Percentiles rank a stretch among this genome's conserved stretches.
phyloP scores from a whole-genome alignment of 2,329 filamentous ascomycete genomes.

The Penicillium freii region DNA sequence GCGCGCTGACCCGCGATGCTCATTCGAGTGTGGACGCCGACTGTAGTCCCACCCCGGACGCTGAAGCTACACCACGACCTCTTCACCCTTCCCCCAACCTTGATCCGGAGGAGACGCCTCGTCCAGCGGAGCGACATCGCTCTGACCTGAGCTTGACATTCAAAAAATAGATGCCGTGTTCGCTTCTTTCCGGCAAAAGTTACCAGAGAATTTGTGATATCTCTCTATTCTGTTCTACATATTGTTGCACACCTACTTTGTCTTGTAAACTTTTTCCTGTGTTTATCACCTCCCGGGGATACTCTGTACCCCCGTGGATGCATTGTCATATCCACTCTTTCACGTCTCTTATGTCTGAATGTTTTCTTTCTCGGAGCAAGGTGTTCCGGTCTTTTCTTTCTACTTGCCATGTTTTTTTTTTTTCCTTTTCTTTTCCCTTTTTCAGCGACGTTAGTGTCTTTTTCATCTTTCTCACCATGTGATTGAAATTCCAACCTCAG shows the following conservation, averaged over 20 bases:
- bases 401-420: neutral
- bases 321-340: constrained; percentile 19
- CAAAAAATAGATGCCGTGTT: constrained; percentile 8
- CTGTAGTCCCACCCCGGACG: constrained; percentile 25
- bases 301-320: constrained; percentile 14
- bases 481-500: constrained; percentile 10
- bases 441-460: neutral
- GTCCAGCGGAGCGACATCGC: constrained; percentile 26
- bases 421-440: neutral
- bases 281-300: constrained; percentile 7
- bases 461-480: neutral
- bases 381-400: constrained; percentile 17
- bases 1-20: constrained; percentile 6
- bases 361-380: constrained; percentile 18
- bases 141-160: constrained; percentile 9
- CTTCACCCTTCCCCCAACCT: constrained; percentile 29
- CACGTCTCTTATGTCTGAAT: constrained; percentile 28
- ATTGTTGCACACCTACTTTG: constrained; percentile 15
- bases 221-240: constrained; percentile 16
- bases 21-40: constrained; percentile 21
- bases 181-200: neutral
- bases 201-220: neutral
- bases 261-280: constrained; percentile 21
- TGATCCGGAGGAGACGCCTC: constrained; percentile 30
- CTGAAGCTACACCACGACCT: constrained; percentile 37